These are phyloP conservation scores for Flaveria sonorensis DNA, from an alignment of 129 eudicot genomes.

Conservation along the genomic window DNA sequence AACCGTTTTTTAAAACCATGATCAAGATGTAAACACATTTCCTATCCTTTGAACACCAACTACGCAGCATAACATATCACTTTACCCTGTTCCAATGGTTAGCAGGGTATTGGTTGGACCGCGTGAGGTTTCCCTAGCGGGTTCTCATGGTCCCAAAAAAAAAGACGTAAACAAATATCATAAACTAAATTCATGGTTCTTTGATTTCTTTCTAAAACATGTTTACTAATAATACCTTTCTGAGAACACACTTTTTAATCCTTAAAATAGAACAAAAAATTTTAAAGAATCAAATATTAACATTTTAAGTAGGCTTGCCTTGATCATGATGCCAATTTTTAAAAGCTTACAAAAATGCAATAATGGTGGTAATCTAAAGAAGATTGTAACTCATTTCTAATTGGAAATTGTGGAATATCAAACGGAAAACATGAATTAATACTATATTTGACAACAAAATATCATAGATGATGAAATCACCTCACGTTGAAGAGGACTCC, in stretches of 20 bases:
- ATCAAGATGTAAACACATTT: not conserved
- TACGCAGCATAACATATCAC: too few relatives aligned
- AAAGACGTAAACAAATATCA: not conserved
- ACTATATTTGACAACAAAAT: not conserved
- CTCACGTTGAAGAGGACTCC: slow-evolving; percentile 61
- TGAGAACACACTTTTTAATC: not conserved
- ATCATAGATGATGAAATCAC: slow-evolving; percentile 29
- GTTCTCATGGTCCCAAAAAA: too few relatives aligned
- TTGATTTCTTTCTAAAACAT: not conserved
- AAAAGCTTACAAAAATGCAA: not conserved
- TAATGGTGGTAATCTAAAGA: not conserved
- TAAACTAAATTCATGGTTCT: not conserved
- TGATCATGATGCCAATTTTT: not conserved
- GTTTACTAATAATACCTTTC: not conserved
- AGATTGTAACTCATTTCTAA: not conserved
- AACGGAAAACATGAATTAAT: not conserved
- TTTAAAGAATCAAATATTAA: not conserved
- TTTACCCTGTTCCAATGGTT: too few relatives aligned
- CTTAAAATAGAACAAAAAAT: not conserved
- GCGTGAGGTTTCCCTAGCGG: too few relatives aligned
- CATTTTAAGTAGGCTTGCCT: not conserved
- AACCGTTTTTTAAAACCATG: too few relatives aligned
- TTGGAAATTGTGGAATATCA: not conserved
- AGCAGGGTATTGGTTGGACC: too few relatives aligned
- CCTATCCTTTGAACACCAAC: too few relatives aligned